Conservation (phyloP, 176 grass and related monocot species). For the Alopecurus myosuroides region DNA sequence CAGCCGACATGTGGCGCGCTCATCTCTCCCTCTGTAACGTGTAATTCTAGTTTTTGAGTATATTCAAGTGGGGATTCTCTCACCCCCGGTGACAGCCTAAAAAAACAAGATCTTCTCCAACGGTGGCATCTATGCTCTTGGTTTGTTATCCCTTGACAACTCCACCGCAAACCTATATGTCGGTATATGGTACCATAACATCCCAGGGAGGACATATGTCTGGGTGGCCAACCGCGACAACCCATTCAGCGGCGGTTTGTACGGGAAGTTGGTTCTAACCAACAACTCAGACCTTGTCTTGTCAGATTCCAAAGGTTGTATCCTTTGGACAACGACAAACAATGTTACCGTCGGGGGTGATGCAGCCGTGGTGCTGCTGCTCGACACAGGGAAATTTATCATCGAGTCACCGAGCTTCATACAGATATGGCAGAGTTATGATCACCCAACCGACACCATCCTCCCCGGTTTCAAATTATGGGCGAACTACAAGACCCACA, state of each 20-base stretch:
- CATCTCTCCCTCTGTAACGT: too few species aligned
- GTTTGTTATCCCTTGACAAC: constrained; percentile 18
- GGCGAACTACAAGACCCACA: neutral
- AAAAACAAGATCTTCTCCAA: constrained; percentile 21
- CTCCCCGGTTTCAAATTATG: neutral
- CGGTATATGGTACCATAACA: constrained; percentile 37
- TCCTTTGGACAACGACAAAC: neutral
- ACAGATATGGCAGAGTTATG: neutral
- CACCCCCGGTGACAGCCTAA: neutral
- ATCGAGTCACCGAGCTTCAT: neutral
- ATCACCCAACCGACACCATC: neutral
- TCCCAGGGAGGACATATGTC: neutral
- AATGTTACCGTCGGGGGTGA: neutral
- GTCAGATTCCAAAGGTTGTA: neutral
- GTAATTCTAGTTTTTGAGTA: too few species aligned
- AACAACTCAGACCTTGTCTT: neutral
- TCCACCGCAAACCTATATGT: constrained; percentile 11
- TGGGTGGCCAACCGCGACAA: constrained; percentile 47
- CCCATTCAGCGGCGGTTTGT: neutral
- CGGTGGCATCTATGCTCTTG: constrained; percentile 11
- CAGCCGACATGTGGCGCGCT: too few species aligned
- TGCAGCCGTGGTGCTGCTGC: neutral
- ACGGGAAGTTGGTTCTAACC: neutral
- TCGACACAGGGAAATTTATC: constrained; percentile 27
- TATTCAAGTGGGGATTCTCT: too few species aligned